phyloP scores from a whole-genome alignment of 139 green algal species.

The Coelastrella sp. region DNA sequence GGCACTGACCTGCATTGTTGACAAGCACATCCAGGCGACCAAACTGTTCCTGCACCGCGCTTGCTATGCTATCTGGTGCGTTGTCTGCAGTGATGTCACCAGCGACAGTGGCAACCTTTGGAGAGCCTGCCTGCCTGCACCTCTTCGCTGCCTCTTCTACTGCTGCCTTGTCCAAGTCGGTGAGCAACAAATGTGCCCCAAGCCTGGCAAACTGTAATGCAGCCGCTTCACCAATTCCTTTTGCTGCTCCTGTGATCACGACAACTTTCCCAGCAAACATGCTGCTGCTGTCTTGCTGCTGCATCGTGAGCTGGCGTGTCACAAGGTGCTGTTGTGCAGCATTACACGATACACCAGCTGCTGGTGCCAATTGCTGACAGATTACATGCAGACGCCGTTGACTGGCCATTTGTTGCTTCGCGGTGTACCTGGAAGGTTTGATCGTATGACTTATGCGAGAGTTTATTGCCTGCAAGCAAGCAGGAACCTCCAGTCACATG shows the following conservation, averaged over 20 bases:
- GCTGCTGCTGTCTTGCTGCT: neutral
- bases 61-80: slow-evolving; percentile 64
- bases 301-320: slow-evolving; percentile 10
- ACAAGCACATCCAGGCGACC: slow-evolving; percentile 64
- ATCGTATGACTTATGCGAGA: too few relatives aligned
- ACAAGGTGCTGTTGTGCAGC: too few relatives aligned
- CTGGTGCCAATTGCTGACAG: neutral
- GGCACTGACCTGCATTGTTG: slow-evolving; percentile 62
- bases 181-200: slow-evolving; percentile 76
- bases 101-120: slow-evolving; percentile 11
- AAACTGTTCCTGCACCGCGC: slow-evolving; percentile 59
- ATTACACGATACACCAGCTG: too few relatives aligned
- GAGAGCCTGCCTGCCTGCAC: slow-evolving; percentile 25
- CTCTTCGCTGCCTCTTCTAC: slow-evolving; percentile 34
- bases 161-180: slow-evolving; percentile 75
- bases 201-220: slow-evolving; percentile 78
- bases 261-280: slow-evolving; percentile 69
- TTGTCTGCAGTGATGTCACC: slow-evolving; percentile 81
- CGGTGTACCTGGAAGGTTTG: neutral
- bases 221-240: slow-evolving; percentile 80
- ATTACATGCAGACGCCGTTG: slow-evolving; percentile 28
- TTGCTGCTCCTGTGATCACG: slow-evolving; percentile 85
- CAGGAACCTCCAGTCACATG: too few relatives aligned
- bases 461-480: neutral
- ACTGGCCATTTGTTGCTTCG: too few relatives aligned